phyloP scores from a whole-genome alignment of 768 basidiomycete species.

The Stropharia rugosoannulata region DNA sequence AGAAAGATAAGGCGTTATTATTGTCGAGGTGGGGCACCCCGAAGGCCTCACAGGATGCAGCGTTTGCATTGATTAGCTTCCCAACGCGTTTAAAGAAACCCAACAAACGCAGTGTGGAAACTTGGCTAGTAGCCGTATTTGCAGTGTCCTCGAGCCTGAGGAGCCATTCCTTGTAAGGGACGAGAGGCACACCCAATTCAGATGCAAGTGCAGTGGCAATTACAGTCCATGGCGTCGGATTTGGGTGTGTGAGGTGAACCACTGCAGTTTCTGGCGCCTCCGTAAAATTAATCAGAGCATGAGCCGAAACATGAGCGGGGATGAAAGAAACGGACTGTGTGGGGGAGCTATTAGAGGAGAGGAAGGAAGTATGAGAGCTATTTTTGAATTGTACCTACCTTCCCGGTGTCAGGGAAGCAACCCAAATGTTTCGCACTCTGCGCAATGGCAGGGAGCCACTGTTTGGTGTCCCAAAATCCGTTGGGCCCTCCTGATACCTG shows the following conservation, averaged over 20 bases:
- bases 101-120: background rate
- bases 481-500: conserved; percentile 42
- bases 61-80: background rate
- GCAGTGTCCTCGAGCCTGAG: conserved; percentile 13
- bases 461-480: conserved; percentile 40
- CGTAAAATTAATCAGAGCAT: conserved; percentile 2
- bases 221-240: conserved; percentile 21
- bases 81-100: background rate
- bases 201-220: conserved; percentile 11
- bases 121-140: background rate
- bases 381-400: conserved; percentile 22
- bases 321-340: conserved; percentile 4
- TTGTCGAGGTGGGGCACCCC: background rate
- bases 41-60: background rate
- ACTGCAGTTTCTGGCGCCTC: conserved; percentile 1
- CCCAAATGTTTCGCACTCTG: conserved; percentile 25
- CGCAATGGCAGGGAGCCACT: conserved; percentile 44
- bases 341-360: background rate
- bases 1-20: background rate
- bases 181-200: conserved; percentile 21
- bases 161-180: conserved; percentile 28
- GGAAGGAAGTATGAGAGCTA: background rate
- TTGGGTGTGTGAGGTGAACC: conserved; percentile 27
- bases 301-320: conserved; percentile 1
- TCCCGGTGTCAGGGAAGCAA: conserved; percentile 29